Evolutionary conservation across 2,329 filamentous ascomycete species (phyloP).

Genomic region (Fusarium armeniacum): DNA sequence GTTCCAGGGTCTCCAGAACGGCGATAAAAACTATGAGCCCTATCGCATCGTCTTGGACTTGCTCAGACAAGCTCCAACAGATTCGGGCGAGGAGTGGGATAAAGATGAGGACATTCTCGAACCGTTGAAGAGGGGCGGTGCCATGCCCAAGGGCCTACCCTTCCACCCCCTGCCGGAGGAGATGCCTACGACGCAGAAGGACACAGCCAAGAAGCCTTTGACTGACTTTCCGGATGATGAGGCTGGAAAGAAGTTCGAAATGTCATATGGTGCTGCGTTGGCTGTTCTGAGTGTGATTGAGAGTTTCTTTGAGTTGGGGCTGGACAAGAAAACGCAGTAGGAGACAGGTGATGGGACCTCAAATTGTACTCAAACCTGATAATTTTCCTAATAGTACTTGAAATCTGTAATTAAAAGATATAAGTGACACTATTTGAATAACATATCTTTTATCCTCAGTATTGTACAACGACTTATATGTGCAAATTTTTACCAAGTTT

Average conservation of each 20-base stretch:
- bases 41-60: neutral
- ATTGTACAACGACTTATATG: too few species aligned
- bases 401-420: too few species aligned
- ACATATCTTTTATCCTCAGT: too few species aligned
- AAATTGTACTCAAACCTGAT: too few species aligned
- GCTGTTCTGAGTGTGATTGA: constrained; percentile 2
- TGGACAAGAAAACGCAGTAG: neutral
- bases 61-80: neutral
- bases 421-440: too few species aligned
- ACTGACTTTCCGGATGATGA: too few species aligned
- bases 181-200: neutral
- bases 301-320: constrained; percentile 1
- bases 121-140: neutral
- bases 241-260: too few species aligned
- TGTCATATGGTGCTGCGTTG: neutral
- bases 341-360: too few species aligned
- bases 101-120: neutral
- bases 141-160: neutral
- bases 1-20: constrained; percentile 23
- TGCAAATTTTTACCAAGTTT: too few species aligned
- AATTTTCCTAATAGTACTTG: too few species aligned
- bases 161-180: neutral
- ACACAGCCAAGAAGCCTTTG: too few species aligned
- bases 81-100: neutral
- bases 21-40: neutral